Evolutionary conservation across 179 eudicot genomes (phyloP).

Genomic region (Carnegiea gigantea): DNA sequence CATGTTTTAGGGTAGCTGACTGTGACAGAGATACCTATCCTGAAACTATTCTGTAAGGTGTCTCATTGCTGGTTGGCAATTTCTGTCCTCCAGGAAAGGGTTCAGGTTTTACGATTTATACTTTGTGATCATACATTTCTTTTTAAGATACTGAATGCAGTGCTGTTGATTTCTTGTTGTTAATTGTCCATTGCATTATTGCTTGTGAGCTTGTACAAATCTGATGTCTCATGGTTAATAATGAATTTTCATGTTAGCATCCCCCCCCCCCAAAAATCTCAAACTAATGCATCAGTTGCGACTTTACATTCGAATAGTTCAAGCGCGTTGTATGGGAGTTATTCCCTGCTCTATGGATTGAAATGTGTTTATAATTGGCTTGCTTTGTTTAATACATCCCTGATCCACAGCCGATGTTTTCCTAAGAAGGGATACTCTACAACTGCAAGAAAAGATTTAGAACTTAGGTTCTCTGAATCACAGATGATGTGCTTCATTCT

Average conservation of each 20-base stretch:
- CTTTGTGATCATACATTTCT: neutral
- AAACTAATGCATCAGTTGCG: neutral
- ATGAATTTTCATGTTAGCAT: neutral
- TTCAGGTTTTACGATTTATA: neutral
- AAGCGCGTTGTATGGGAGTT: neutral
- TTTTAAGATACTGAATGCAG: neutral
- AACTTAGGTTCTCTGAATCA: neutral
- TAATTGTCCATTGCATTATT: neutral
- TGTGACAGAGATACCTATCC: neutral
- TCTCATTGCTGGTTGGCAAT: slow-evolving; percentile 3
- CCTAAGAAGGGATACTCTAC: neutral
- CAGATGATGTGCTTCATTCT: neutral
- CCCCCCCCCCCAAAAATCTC: neutral
- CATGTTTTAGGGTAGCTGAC: slow-evolving; percentile 11
- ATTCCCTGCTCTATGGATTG: neutral
- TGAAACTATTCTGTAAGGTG: neutral
- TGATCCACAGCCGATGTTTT: neutral
- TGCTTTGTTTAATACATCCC: neutral
- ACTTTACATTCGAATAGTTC: neutral
- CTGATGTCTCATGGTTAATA: neutral
- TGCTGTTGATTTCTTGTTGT: neutral
- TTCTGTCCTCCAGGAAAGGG: neutral
- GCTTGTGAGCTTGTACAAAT: neutral
- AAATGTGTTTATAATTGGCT: neutral
- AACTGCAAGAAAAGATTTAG: neutral